Base-by-base conservation (phyloP, 2,329 filamentous ascomycete genomes). In the Coccinonectria pachysandricola region DNA sequence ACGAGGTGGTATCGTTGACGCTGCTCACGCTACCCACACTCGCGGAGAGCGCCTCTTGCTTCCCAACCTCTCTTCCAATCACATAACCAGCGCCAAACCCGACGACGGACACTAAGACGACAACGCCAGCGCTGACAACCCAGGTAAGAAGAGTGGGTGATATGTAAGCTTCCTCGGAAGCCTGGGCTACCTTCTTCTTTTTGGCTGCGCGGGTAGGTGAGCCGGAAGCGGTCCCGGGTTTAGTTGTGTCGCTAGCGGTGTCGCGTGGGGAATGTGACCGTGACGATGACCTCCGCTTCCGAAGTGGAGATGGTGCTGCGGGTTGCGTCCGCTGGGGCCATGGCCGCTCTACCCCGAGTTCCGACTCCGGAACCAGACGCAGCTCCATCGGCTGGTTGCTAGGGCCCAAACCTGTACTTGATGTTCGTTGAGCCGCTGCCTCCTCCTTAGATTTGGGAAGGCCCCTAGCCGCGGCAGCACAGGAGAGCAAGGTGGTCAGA, bases 401-500 rank as follows among this genome's bases (percentile, higher is more conserved):
- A 3, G 59, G 58, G 5, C 63, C 53, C 21, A 66, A 49, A 13
- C 59, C 58, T 13, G 53, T 40, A 23, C 53, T 54, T 7, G 48
- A 40, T 8, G 40, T 32, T 9, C 49, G 37, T 25, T 52, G 44
- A 8, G 50, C 44, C 28, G 62, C 60, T 8, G 49, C 48, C 28
- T 66, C 62, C 25, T 66, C 61, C 24, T 63, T 62, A 10, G 63
- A 59, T 48, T 91, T 94, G 1, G 79, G 75, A 10, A 91, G 63
- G 4, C 81, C 80, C 21, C 91, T 73, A 2, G 88, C 91, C 1
- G 88, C 91, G 3, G 87, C 86, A 0, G 86, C 88, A 46, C 85
- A 93, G n/a, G 88, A 95, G 8, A 98, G 71, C 8, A 98, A 68
- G 0, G 91, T 96, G 1, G 86, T 94, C n/a, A 98, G 67, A 24